Evolutionary conservation across 257 asterid genomes (phyloP), one percentile per base, ranked within the genome.

Genomic region (Vinca minor): DNA sequence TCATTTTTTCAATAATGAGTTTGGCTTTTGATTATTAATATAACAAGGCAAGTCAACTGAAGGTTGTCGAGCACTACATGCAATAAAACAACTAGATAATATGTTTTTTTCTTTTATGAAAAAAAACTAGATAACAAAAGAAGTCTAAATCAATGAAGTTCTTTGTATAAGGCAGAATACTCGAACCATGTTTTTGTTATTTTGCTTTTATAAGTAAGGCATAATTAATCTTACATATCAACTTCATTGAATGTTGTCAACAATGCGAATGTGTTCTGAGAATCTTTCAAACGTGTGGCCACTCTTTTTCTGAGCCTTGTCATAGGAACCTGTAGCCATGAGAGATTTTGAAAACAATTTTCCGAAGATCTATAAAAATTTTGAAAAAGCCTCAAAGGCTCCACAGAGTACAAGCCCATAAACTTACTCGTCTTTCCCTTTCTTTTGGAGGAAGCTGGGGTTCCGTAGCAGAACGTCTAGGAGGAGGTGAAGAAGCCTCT

Each of bases 221-320:
- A n/a, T 1, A 60, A 56, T 25, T 53, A 36, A 74, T 71, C 94
- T 82, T 78, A 93, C 99, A 93, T 93, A 70, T 93, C 99, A 76
- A 93, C 95, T 87, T 93, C 99, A 73, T 93, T 93, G 79, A 89
- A 89, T 45, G 99, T 93, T 18, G 99, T 93, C 83, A 89, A 71
- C 89, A 89, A 62, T 17, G 99, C 99, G 78, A 85, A 93, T 62
- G 99, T 93, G 76, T 93, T 93, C 62, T 93, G 99, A 49, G 99
- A 89, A 83, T 93, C 99, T 78, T 93, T 89, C 90, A 93, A 76
- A 68, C 99, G 89, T 1, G 90, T 80, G 59, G 95, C 96, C 68
- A 93, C 96, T 65, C 99, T 67, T 76, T 93, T 89, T 74, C 99
- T 82, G 60, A 93, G 94, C 83, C 97, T 87, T 59, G 99, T 93